phyloP scores from a whole-genome alignment of 1,284 basidiomycete genomes.

The Moniliophthora roreri region DNA sequence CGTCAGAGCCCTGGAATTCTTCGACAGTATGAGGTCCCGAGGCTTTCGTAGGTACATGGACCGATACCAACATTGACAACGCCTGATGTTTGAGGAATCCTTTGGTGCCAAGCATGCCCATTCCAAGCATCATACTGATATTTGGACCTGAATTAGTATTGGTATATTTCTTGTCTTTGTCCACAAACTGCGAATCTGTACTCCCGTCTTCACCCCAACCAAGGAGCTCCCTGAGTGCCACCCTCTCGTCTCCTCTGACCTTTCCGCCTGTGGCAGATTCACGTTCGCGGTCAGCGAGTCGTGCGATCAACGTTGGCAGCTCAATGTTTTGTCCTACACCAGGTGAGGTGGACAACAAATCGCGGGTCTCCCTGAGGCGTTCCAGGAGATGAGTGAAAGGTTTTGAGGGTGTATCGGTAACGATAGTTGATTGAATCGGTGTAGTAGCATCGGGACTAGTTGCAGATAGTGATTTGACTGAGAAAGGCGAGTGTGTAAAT shows the following conservation, averaged over 20 bases:
- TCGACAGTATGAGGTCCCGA: neutral
- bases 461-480: neutral
- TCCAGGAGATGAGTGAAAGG: conserved; percentile 10
- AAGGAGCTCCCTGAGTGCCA: conserved; percentile 48
- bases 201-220: conserved; percentile 49
- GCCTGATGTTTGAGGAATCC: conserved; percentile 64
- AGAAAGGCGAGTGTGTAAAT: neutral
- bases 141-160: neutral
- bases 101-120: conserved; percentile 47
- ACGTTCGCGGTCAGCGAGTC: conserved; percentile 50
- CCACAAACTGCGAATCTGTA: neutral
- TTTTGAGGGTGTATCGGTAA: neutral
- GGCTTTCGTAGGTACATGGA: conserved; percentile 34
- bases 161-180: neutral
- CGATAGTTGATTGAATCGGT: neutral
- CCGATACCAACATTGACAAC: conserved; percentile 54
- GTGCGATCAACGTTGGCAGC: conserved; percentile 45
- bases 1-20: neutral
- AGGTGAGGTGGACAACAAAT: conserved; percentile 52
- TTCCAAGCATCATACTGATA: conserved; percentile 27
- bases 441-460: neutral
- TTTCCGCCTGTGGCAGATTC: conserved; percentile 32
- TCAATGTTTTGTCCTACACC: conserved; percentile 39
- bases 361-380: conserved; percentile 37
- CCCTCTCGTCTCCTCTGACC: conserved; percentile 55